These are phyloP conservation scores for Suillus spraguei DNA, from an alignment of 768 basidiomycete species.

Conservation along the genomic window DNA sequence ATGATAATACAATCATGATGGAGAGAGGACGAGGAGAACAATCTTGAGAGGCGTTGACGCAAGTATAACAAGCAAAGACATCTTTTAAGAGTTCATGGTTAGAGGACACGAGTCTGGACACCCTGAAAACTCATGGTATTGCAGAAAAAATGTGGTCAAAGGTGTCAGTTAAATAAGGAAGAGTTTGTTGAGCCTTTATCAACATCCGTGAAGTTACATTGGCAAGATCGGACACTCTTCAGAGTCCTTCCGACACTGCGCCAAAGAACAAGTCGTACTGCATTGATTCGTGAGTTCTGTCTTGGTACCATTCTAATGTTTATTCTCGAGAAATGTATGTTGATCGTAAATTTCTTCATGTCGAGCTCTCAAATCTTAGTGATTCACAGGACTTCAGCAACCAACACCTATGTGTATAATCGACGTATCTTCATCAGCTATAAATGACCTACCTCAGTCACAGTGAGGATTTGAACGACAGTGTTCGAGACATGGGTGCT, in stretches of 20 bases:
- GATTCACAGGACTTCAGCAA: background rate
- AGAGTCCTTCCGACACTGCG: background rate
- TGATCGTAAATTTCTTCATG: background rate
- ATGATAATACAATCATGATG: background rate
- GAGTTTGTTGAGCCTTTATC: background rate
- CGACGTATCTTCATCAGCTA: background rate
- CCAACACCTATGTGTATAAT: background rate
- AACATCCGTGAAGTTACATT: background rate
- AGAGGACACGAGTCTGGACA: background rate
- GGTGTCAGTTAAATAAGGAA: background rate
- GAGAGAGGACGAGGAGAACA: background rate
- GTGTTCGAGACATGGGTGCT: background rate
- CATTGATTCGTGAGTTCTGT: background rate
- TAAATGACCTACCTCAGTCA: background rate
- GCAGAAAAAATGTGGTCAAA: background rate
- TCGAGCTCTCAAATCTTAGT: background rate
- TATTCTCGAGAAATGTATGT: background rate
- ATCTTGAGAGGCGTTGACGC: background rate
- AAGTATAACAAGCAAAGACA: background rate
- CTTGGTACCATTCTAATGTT: background rate
- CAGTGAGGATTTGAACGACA: background rate
- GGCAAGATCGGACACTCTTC: background rate
- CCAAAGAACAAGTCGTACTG: background rate
- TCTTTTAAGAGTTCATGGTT: background rate
- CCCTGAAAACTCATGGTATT: background rate